phyloP scores from a whole-genome alignment of 768 basidiomycete genomes.

The Antrodiella citrinella region DNA sequence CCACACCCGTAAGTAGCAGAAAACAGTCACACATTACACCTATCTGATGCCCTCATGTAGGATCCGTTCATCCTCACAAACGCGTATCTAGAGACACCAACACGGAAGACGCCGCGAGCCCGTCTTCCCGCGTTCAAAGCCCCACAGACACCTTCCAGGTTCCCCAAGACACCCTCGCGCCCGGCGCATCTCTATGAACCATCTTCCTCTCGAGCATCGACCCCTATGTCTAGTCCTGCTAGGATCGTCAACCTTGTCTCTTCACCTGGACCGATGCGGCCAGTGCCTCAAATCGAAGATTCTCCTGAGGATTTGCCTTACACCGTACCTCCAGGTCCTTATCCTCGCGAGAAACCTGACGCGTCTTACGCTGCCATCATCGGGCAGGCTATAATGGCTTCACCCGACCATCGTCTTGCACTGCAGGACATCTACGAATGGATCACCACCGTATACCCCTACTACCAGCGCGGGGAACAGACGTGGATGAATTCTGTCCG shows the following conservation, averaged over 20 bases:
- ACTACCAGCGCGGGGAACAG: conserved; percentile 85
- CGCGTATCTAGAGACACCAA: conserved; percentile 7
- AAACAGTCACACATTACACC: too few relatives aligned
- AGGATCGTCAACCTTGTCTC: conserved; percentile 68
- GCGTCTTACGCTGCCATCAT: conserved; percentile 93
- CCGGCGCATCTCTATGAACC: conserved; percentile 37
- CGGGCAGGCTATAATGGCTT: conserved; percentile 88
- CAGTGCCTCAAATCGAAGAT: conserved; percentile 42
- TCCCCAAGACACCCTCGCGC: conserved; percentile 14
- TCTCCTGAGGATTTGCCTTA: conserved; percentile 65
- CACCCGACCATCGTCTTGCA: conserved; percentile 74
- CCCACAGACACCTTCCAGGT: conserved; percentile 6
- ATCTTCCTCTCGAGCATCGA: conserved; percentile 52
- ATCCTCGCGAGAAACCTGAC: conserved; percentile 72
- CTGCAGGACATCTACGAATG: conserved; percentile 95
- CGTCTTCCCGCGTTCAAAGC: conserved; percentile 8
- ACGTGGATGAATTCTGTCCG: conserved; percentile 99
- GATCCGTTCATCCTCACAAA: conserved; percentile 4
- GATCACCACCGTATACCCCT: conserved; percentile 90
- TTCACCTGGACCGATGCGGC: conserved; percentile 74
- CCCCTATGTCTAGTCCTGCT: conserved; percentile 58
- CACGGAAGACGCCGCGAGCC: conserved; percentile 3
- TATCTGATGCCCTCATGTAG: conserved; percentile 6
- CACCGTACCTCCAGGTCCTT: conserved; percentile 77
- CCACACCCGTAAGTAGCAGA: conserved; percentile 12